Evolutionary conservation across 2,329 filamentous ascomycete species (phyloP), one percentile per base, ranked within the genome.

Genomic region (Exophiala bonariae): DNA sequence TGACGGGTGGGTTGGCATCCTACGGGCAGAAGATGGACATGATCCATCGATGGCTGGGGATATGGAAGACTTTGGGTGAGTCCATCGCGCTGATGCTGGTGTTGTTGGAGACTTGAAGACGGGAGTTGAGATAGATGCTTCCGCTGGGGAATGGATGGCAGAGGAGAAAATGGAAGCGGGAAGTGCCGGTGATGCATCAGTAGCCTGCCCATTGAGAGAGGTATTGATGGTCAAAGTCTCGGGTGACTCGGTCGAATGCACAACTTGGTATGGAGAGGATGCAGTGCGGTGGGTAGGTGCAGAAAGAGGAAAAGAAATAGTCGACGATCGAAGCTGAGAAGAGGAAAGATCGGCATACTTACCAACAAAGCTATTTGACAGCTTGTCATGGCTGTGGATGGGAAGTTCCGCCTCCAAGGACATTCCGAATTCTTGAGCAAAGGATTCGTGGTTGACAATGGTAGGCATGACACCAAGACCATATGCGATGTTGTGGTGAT

Each of bases 391-490:
- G 18, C 66, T 47, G 55, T 56, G 66, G 54, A 72, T 66, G 16
- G 65, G 58, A 44, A 64, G 41, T 7, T 73, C 69, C 49, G 71
- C 52, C 51, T 76, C 68, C 61, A 77, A 57, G 44, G 63, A 67
- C 36, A 63, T 65, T 32, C 71, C 69, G 35, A 74, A 64, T 35
- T 52, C 55, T 16, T 54, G 45, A 6, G 49, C 35, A 48, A 78
- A 74, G 26, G 77, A 68, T 60, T 87, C 79, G 32, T 76, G 70
- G 56, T 78, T 72, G 54, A 87, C 79, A 52, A 89, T 86, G 61
- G 75, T 71, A 22, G 84, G 83, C 56, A 78, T 80, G 45, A 86
- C 72, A 41, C 77, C 79, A 28, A 86, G 69, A 43, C 77, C 77
- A 41, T 78, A 68, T 49, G 48, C 32, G 26, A 48, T 33, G 26